Conservation (phyloP, 164 flowering plant genomes). For the Umbellularia californica region DNA sequence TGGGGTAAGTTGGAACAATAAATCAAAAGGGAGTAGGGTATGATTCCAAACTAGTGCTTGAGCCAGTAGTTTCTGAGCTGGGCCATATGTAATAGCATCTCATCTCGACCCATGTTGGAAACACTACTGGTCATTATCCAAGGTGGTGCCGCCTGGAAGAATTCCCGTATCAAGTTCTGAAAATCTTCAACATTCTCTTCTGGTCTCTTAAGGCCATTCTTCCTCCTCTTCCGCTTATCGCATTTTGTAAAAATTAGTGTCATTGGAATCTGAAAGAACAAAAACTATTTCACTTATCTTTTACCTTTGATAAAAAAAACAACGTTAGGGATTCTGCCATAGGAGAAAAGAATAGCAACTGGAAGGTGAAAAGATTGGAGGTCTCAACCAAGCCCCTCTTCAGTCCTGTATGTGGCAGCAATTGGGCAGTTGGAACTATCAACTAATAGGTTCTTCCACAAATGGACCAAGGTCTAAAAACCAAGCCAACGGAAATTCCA, state of each 20-base stretch:
- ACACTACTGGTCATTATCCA: slow-evolving; percentile 98
- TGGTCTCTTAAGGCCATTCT: slow-evolving; percentile 75
- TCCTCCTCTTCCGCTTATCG: slow-evolving; percentile 91
- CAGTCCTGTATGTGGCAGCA: background rate
- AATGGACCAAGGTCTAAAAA: background rate
- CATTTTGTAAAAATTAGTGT: slow-evolving; percentile 91
- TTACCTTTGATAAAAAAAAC: background rate
- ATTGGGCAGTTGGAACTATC: background rate
- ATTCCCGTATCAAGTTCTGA: slow-evolving; percentile 59
- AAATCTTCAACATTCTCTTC: slow-evolving; percentile 87
- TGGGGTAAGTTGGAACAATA: background rate
- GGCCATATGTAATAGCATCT: slow-evolving; percentile 87
- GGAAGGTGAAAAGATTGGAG: background rate
- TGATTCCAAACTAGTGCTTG: slow-evolving; percentile 44
- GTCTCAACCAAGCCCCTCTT: background rate
- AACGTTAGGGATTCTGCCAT: background rate
- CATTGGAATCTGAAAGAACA: slow-evolving; percentile 76
- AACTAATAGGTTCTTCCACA: background rate
- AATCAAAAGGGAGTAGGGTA: background rate
- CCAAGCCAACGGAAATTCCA: background rate
- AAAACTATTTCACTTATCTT: background rate
- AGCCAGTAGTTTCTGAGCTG: slow-evolving; percentile 97
- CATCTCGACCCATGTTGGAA: slow-evolving; percentile 88
- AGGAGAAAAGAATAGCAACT: background rate
- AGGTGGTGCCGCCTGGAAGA: slow-evolving; percentile 73